Base-by-base conservation (phyloP, 768 basidiomycete genomes). In the Polyporus arcularius region DNA sequence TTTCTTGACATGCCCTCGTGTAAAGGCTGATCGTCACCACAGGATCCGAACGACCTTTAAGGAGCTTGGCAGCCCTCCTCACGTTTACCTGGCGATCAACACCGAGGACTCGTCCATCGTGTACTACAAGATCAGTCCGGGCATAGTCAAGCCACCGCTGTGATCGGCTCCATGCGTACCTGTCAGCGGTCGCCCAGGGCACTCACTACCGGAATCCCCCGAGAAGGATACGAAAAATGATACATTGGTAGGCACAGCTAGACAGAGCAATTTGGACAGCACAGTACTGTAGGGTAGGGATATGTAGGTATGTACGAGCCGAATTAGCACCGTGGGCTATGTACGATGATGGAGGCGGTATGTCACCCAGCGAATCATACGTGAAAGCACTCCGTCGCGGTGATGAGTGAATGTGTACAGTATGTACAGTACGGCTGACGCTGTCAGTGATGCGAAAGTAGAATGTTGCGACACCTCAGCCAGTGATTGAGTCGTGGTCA, bases 91-190 rank as follows among this genome's bases (percentile, higher is more conserved):
- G 32, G 91, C 87, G 12, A 87, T 92, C 57, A 86, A 85, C 46
- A 82, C 87, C 0, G 85, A 89, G 53, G 91, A 93, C 67, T 86
- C 91, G 11, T 92, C 91, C 9, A 87, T 89, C 48, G 91, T 93
- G 53, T 93, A 93, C 72, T 93, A 93, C 74, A 90, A 89, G 67
- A 79, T 93, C 60, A 88, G 86, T 68, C 79, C 81, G 52, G 91
- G 90, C 57, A 88, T 93, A 35, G 84, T 86, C 61, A 92, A 92
- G 67, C 90, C 89, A 28, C 77, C 82, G 11, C 74, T 89, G 47
- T 16, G 11, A 28, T 46, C 43, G 16, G 4, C 31, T 16, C 30
- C 16, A n/a, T 35, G 30, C 28, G 47, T 30, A 16, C 15, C 7
- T 30, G 14, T 16, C 15, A 26, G 15, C 16, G 49, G 49, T 35